A percentile compares a stretch with the other conserved stretches of the same genome.
Evolutionary conservation across 495 filamentous ascomycete genomes (phyloP).

Genomic region (Pyrenopolyporus hunteri): DNA sequence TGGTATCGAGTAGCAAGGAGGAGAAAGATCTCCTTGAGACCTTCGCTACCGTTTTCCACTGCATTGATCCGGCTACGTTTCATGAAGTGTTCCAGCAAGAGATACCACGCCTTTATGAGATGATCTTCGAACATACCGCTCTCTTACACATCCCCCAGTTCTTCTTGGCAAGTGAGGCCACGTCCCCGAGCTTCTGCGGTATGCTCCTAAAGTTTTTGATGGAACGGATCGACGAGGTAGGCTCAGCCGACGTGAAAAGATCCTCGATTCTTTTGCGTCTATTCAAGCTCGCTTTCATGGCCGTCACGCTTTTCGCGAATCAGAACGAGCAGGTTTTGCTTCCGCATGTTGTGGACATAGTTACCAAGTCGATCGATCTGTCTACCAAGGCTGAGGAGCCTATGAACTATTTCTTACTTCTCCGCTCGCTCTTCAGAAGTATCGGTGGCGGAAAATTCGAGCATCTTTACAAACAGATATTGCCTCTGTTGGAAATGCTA

Average conservation of each 20-base stretch:
- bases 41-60: slow-evolving; percentile 97
- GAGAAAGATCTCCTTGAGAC: slow-evolving; percentile 98
- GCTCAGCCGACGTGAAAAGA: slow-evolving; percentile 85
- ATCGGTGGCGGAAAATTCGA: slow-evolving; percentile 98
- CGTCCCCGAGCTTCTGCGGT: slow-evolving; percentile 94
- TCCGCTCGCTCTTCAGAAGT: slow-evolving; percentile 90
- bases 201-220: slow-evolving; percentile 98
- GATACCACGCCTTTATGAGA: slow-evolving; percentile 93
- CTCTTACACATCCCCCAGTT: slow-evolving; percentile 96
- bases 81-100: slow-evolving; percentile 98
- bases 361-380: slow-evolving; percentile 93
- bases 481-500: slow-evolving; percentile 95
- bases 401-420: slow-evolving; percentile 96
- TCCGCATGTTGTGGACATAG: slow-evolving; percentile 94
- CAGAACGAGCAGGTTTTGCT: slow-evolving; percentile 96
- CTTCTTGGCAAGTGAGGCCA: slow-evolving; percentile 96
- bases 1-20: slow-evolving; percentile 88
- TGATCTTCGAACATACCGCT: slow-evolving; percentile 96
- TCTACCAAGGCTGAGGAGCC: slow-evolving; percentile 95
- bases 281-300: slow-evolving; percentile 99
- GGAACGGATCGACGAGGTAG: slow-evolving; percentile 93
- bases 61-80: slow-evolving; percentile 97
- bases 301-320: slow-evolving; percentile 89
- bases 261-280: slow-evolving; percentile 90
- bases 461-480: slow-evolving; percentile 95